Evolutionary conservation across 345 rosid species (phyloP).

Genomic region (Microcos paniculata): DNA sequence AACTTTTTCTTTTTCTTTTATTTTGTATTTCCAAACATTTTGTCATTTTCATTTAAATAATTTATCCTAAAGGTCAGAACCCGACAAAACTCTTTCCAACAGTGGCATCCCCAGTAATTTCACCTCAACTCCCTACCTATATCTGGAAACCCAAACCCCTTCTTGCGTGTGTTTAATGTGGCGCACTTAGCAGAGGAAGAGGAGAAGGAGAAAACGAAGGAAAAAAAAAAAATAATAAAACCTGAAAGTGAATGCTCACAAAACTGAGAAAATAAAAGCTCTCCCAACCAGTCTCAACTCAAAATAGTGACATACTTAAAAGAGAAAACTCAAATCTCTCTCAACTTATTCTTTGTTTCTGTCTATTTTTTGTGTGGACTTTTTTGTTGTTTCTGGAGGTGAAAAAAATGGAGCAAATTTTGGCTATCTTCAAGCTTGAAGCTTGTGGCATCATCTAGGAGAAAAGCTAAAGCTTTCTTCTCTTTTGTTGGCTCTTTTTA

Average conservation of each 20-base stretch:
- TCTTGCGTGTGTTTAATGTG: slow-evolving; percentile 14
- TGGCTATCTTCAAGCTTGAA: slow-evolving; percentile 45
- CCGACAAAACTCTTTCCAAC: slow-evolving; percentile 27
- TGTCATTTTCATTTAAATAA: neutral
- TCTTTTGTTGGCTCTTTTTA: neutral
- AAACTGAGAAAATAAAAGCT: slow-evolving; percentile 15
- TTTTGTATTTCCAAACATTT: neutral
- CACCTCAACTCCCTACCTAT: neutral
- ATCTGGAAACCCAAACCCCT: neutral
- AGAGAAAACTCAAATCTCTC: neutral
- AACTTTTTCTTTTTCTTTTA: neutral
- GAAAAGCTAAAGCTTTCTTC: neutral
- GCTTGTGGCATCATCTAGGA: slow-evolving; percentile 48
- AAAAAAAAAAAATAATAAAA: slow-evolving; percentile 6
- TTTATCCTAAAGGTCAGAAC: slow-evolving; percentile 19
- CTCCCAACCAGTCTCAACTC: neutral
- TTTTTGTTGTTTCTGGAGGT: neutral
- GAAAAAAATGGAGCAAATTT: slow-evolving; percentile 52
- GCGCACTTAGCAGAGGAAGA: slow-evolving; percentile 30
- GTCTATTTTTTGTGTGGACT: neutral
- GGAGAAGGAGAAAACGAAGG: neutral
- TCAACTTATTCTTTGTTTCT: slow-evolving; percentile 6
- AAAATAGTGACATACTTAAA: neutral
- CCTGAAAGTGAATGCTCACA: slow-evolving; percentile 17
- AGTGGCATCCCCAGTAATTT: slow-evolving; percentile 46